Percentiles rank a stretch among this genome's conserved stretches.
Conservation (phyloP, 148 eudicot genomes). For the Camellia sinensis region DNA sequence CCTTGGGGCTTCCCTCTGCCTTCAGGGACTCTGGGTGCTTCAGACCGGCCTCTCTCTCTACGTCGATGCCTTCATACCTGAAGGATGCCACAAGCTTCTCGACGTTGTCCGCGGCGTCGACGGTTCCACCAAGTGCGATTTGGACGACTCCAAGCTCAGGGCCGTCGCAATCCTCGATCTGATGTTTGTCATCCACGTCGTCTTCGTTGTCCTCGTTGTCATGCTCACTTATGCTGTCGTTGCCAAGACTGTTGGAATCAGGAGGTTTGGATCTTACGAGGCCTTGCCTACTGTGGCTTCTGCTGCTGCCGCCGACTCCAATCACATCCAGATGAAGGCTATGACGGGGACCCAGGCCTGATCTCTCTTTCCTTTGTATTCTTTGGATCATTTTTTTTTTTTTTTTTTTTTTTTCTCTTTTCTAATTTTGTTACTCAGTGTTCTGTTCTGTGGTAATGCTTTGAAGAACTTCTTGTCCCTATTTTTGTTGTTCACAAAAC, state of each 20-base stretch:
- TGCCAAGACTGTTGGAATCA: slow-evolving; percentile 43
- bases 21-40: slow-evolving; percentile 76
- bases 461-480: neutral
- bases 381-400: neutral
- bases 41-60: slow-evolving; percentile 73
- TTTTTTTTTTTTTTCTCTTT: neutral
- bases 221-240: slow-evolving; percentile 48
- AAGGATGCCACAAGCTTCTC: slow-evolving; percentile 78
- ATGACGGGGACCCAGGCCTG: slow-evolving; percentile 81
- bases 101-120: slow-evolving; percentile 75
- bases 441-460: neutral
- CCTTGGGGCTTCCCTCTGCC: slow-evolving; percentile 45
- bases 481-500: neutral
- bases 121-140: slow-evolving; percentile 82
- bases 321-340: slow-evolving; percentile 85
- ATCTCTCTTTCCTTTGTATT: slow-evolving; percentile 2
- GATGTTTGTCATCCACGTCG: slow-evolving; percentile 59
- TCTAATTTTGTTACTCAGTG: neutral
- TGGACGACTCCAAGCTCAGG: slow-evolving; percentile 70
- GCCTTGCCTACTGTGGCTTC: slow-evolving; percentile 46
- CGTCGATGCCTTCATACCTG: slow-evolving; percentile 79
- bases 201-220: slow-evolving; percentile 52
- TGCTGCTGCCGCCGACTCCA: slow-evolving; percentile 34
- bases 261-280: slow-evolving; percentile 71
- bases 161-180: slow-evolving; percentile 77